Conservation (phyloP, 345 rosid genomes). For the Brassica incana region DNA sequence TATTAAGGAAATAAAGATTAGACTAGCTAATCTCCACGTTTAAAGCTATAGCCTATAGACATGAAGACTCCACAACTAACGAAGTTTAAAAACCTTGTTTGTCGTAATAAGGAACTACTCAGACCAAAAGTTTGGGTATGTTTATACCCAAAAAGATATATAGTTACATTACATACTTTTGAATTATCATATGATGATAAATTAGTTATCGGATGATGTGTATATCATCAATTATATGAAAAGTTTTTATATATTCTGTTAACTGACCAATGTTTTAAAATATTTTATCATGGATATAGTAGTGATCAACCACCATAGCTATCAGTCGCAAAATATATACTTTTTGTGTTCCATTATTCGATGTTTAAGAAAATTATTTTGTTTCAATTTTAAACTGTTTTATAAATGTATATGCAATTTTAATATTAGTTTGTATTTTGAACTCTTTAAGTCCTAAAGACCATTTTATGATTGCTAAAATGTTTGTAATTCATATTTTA, state of each 20-base stretch:
- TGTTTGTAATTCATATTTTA: no score
- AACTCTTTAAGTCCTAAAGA: no score
- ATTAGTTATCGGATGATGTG: not conserved
- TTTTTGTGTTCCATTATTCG: no score
- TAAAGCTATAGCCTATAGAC: not conserved
- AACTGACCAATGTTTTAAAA: not conserved
- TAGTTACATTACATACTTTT: not conserved
- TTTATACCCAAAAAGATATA: slow-evolving; percentile 11
- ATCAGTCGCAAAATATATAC: not conserved
- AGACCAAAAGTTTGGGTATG: not conserved
- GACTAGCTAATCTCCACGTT: slow-evolving; percentile 2
- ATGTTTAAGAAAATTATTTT: no score
- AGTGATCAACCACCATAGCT: not conserved
- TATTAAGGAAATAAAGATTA: slow-evolving; percentile 5
- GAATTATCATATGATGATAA: not conserved
- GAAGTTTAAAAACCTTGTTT: not conserved
- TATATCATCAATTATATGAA: not conserved
- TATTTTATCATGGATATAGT: not conserved
- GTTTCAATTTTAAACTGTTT: no score
- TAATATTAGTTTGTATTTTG: no score
- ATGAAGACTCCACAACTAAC: slow-evolving; percentile 20
- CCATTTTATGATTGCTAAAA: no score
- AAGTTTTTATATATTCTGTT: not conserved
- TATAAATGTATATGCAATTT: not conserved
- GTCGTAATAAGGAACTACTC: slow-evolving; percentile 6